Conservation (phyloP, 2,329 filamentous ascomycete genomes). For the Claviceps arundinis region DNA sequence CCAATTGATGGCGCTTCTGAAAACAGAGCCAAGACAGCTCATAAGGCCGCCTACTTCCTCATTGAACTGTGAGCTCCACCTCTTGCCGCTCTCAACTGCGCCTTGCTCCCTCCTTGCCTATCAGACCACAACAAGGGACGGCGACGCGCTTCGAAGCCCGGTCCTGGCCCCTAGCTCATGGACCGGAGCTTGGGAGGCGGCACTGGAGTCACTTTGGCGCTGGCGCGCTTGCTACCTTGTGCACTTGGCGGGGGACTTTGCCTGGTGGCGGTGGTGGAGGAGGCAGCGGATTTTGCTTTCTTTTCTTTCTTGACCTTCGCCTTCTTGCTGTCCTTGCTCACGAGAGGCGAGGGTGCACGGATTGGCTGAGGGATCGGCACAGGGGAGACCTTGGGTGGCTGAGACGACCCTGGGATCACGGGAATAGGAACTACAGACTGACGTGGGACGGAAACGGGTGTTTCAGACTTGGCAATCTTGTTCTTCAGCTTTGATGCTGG, state of each 20-base stretch:
- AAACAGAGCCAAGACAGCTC: neutral
- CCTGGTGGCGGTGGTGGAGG: conserved; percentile 1
- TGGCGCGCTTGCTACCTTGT: conserved; percentile 7
- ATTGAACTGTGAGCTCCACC: neutral
- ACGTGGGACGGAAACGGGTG: conserved; percentile 16
- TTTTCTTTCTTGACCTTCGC: conserved; percentile 18
- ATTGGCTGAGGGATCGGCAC: conserved; percentile 10
- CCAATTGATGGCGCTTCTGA: no score
- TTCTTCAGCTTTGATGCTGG: conserved; percentile 11
- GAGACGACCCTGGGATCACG: conserved; percentile 18
- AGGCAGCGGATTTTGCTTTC: conserved; percentile 11
- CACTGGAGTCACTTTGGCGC: conserved; percentile 14
- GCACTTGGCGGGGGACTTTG: conserved; percentile 11
- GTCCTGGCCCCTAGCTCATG: conserved; percentile 12
- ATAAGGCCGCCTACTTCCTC: neutral
- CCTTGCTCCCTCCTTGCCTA: neutral
- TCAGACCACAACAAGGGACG: neutral
- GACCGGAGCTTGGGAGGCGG: conserved; percentile 11
- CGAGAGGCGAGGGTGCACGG: conserved; percentile 10
- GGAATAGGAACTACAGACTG: conserved; percentile 23
- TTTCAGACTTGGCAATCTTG: conserved; percentile 12
- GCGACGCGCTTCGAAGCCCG: neutral
- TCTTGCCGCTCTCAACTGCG: neutral
- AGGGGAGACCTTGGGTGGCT: conserved; percentile 14
- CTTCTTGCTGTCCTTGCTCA: conserved; percentile 16